phyloP scores from a whole-genome alignment of 2,329 filamentous ascomycete genomes.

The Leptodontidium sp. region DNA sequence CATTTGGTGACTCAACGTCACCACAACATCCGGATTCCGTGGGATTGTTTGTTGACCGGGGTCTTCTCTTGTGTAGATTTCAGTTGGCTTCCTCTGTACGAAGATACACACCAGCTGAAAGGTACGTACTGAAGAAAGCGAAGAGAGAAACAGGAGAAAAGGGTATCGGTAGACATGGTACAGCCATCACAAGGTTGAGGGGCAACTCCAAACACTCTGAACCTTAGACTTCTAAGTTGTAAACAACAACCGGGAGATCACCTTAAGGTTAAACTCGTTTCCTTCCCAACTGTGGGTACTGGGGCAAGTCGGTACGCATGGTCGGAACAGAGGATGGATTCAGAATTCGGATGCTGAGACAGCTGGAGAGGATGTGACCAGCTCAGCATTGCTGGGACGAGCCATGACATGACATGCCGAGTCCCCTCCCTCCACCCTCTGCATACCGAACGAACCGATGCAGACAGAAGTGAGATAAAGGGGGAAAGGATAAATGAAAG shows the following conservation, averaged over 20 bases:
- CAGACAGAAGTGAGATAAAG: slow-evolving; percentile 2
- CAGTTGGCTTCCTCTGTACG: background rate
- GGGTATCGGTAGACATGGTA: background rate
- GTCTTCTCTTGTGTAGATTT: background rate
- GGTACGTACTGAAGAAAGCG: background rate
- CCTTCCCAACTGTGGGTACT: background rate
- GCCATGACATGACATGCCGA: background rate
- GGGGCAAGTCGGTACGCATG: background rate
- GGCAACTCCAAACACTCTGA: background rate
- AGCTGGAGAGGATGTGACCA: background rate
- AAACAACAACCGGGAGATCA: slow-evolving; percentile 14
- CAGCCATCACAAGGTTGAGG: background rate
- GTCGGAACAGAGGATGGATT: slow-evolving; percentile 3
- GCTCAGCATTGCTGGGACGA: background rate
- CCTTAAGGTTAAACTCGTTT: slow-evolving; percentile 19
- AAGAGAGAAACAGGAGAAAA: background rate
- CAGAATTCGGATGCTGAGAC: slow-evolving; percentile 10
- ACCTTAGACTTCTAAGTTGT: slow-evolving; percentile 5
- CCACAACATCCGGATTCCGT: background rate
- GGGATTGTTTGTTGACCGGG: background rate
- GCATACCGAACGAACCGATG: slow-evolving; percentile 3
- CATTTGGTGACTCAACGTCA: background rate
- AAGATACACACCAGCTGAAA: background rate
- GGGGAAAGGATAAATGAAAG: too few relatives aligned
- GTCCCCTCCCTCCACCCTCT: background rate